Evolutionary conservation across 192 early-diverging fungal species (phyloP).

Genomic region (Backusella morwellensis): DNA sequence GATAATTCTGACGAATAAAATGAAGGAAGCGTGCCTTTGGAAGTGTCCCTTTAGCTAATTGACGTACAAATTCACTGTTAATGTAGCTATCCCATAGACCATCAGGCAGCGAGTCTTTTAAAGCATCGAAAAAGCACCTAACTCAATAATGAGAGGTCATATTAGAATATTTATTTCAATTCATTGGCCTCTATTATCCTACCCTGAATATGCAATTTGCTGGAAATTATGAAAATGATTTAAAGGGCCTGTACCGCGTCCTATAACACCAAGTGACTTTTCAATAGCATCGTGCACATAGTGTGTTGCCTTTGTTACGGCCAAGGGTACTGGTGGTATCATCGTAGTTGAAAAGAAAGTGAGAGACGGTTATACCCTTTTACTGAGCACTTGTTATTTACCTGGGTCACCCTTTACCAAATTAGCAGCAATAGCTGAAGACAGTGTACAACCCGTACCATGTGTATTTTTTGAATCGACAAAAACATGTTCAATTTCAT

Average conservation of each 20-base stretch:
- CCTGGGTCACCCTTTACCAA: slow-evolving; percentile 55
- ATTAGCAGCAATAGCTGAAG: slow-evolving; percentile 74
- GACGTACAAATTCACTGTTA: slow-evolving; percentile 68
- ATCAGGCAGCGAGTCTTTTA: slow-evolving; percentile 20
- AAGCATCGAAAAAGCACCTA: slow-evolving; percentile 20
- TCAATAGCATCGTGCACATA: slow-evolving; percentile 70
- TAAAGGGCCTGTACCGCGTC: slow-evolving; percentile 69
- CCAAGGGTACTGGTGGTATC: slow-evolving; percentile 40
- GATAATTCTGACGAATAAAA: slow-evolving; percentile 83
- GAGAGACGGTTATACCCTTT: neutral
- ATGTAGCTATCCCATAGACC: slow-evolving; percentile 63
- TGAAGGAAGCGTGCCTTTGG: slow-evolving; percentile 63
- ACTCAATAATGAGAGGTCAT: neutral
- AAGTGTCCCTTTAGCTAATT: slow-evolving; percentile 72
- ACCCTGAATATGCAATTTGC: slow-evolving; percentile 42
- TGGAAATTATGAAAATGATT: slow-evolving; percentile 67
- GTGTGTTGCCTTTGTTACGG: slow-evolving; percentile 53
- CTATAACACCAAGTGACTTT: slow-evolving; percentile 53
- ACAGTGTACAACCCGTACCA: slow-evolving; percentile 87
- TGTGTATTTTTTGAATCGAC: slow-evolving; percentile 72
- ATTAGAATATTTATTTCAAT: neutral
- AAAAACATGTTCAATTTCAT: slow-evolving; percentile 52
- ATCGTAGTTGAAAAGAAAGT: neutral
- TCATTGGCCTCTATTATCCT: neutral
- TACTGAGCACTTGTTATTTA: slow-evolving; percentile 10